Conservation (phyloP, 1,284 basidiomycete species). For the Heimioporus retisporus region DNA sequence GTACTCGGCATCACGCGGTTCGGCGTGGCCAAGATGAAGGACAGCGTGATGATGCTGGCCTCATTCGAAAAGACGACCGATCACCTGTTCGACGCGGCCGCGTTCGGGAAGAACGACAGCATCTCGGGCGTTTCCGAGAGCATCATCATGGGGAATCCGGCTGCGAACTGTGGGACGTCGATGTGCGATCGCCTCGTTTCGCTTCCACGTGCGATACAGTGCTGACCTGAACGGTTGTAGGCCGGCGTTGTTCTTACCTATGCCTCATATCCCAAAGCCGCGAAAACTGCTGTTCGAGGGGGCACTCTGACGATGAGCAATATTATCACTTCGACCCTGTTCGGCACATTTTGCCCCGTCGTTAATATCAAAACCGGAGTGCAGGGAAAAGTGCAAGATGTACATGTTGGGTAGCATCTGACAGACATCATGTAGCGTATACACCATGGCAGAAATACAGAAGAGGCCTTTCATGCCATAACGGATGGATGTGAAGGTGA, state of each 20-base stretch:
- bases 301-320: conserved; percentile 47
- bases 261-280: conserved; percentile 63
- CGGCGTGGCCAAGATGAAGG: conserved; percentile 99
- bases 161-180: conserved; percentile 95
- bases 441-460: too few species aligned
- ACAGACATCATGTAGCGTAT: too few species aligned
- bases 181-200: conserved; percentile 64
- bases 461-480: too few species aligned
- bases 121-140: conserved; percentile 99
- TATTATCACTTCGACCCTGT: too few species aligned
- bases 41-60: conserved; percentile 99
- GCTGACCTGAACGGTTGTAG: conserved; percentile 42
- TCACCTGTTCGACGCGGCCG: conserved; percentile 98
- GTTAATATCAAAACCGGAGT: too few species aligned
- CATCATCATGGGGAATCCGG: conserved; percentile 99
- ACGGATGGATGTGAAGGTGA: too few species aligned
- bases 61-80: conserved; percentile 99
- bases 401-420: too few species aligned
- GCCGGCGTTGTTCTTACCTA: conserved; percentile 66
- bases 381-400: too few species aligned
- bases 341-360: too few species aligned
- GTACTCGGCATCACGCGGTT: conserved; percentile 99
- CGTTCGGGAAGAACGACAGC: conserved; percentile 95
- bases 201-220: neutral
- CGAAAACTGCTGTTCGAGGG: conserved; percentile 68